Conservation (phyloP, 2,329 filamentous ascomycete species). For the Aureobasidium melanogenum region DNA sequence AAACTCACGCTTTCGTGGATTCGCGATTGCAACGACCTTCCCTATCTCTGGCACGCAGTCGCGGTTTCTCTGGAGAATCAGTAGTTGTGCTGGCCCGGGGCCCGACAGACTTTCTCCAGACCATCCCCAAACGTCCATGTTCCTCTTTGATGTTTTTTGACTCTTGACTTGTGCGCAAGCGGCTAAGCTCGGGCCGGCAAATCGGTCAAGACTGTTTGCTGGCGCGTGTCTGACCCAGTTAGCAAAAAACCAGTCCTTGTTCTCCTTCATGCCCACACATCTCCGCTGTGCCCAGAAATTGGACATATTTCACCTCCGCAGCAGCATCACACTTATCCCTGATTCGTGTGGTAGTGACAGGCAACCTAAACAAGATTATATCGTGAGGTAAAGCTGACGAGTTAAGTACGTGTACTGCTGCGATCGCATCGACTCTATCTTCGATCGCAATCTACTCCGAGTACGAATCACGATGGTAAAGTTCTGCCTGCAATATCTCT, state of each 20-base stretch:
- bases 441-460: neutral
- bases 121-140: conserved; percentile 8
- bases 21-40: neutral
- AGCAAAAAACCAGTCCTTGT: neutral
- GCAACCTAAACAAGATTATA: neutral
- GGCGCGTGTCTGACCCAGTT: neutral
- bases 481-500: neutral
- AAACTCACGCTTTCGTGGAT: neutral
- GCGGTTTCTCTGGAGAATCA: conserved; percentile 8
- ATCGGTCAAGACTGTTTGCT: conserved; percentile 3
- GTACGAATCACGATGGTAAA: neutral
- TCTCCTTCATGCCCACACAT: conserved; percentile 4
- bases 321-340: neutral
- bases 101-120: conserved; percentile 8
- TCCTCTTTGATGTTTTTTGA: neutral
- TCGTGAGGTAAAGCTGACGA: neutral
- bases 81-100: conserved; percentile 5
- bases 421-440: neutral
- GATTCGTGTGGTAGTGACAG: neutral
- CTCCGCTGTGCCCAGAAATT: conserved; percentile 1
- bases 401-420: neutral
- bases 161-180: conserved; percentile 9
- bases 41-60: neutral
- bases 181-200: conserved; percentile 11
- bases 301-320: neutral